Base-by-base conservation (phyloP, 345 rosid species). In the Citropsis articulata region DNA sequence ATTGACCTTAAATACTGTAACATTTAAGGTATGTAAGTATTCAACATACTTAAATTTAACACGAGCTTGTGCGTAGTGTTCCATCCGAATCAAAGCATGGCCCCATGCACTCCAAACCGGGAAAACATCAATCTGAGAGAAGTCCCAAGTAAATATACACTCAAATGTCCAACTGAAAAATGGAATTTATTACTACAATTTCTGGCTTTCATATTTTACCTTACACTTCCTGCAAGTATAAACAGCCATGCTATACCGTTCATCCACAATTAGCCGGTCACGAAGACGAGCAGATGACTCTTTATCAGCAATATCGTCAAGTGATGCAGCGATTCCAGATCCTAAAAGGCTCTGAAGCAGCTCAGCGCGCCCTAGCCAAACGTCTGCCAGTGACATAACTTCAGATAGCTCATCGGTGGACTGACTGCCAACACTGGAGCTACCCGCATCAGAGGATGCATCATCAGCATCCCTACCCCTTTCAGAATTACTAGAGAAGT, bases 91-190 rank as follows among this genome's bases (percentile, higher is more conserved):
- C 82, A 95, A 90, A 84, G 99, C 99, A 88, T 91, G 98, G 53
- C 99, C 99, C 99, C 99, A 95, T 25, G 98, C 98, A 86, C 86
- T 95, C 99, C 99, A 95, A 56, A 92, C 99, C 9, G 94, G 99
- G 81, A 92, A 90, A 80, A 89, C 93, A 82, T 95, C 98, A 83
- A 95, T 91, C 99, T 95, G 90, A 81, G 77, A 82, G 40, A 79
- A 70, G 79, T 53, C 56, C 48, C 57, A 62, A 66, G 12, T 74
- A 33, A 14, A 77, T 28, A 79, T 77, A 73, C 81, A 36, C 81
- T 70, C 64, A 68, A 72, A 64, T 27, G 71, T 79, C 66, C 65
- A 59, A 53, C 74, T 9, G 75, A 81, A 78, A 53, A 77, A 69
- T 57, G 78, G 27, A 66, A 69, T 59, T 19, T 70, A 67, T 42